These are phyloP conservation scores for Metschnikowia dekortorum DNA, from an alignment of 805 yeast species.

Conservation along the genomic window DNA sequence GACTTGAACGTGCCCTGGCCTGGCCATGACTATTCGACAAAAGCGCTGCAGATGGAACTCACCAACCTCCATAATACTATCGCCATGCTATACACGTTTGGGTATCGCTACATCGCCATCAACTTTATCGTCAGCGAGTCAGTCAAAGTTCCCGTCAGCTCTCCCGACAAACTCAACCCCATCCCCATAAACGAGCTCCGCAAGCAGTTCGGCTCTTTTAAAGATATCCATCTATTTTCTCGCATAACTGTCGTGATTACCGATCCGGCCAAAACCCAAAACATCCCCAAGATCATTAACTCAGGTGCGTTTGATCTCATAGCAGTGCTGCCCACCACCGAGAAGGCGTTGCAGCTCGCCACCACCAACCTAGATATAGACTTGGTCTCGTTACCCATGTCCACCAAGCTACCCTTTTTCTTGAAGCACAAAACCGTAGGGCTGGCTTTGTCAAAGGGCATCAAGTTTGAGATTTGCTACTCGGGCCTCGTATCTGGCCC, in stretches of 20 bases:
- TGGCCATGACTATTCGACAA: conserved; percentile 40
- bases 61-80: conserved; percentile 45
- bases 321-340: conserved; percentile 76
- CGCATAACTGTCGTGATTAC: conserved; percentile 72
- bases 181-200: conserved; percentile 34
- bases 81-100: conserved; percentile 51
- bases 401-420: conserved; percentile 64
- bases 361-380: conserved; percentile 78
- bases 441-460: conserved; percentile 77
- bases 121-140: conserved; percentile 55
- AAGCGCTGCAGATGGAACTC: conserved; percentile 41
- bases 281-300: conserved; percentile 42
- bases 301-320: conserved; percentile 61
- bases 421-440: conserved; percentile 81
- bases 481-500: conserved; percentile 44
- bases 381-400: conserved; percentile 67
- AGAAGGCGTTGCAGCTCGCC: conserved; percentile 71
- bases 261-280: conserved; percentile 74
- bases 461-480: conserved; percentile 76
- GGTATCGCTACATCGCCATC: conserved; percentile 74
- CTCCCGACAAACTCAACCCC: conserved; percentile 43
- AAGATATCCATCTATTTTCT: conserved; percentile 47
- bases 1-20: conserved; percentile 80
- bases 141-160: conserved; percentile 48
- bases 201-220: conserved; percentile 18